Conservation (phyloP, 1,284 basidiomycete genomes). For the Porodaedalea pini region DNA sequence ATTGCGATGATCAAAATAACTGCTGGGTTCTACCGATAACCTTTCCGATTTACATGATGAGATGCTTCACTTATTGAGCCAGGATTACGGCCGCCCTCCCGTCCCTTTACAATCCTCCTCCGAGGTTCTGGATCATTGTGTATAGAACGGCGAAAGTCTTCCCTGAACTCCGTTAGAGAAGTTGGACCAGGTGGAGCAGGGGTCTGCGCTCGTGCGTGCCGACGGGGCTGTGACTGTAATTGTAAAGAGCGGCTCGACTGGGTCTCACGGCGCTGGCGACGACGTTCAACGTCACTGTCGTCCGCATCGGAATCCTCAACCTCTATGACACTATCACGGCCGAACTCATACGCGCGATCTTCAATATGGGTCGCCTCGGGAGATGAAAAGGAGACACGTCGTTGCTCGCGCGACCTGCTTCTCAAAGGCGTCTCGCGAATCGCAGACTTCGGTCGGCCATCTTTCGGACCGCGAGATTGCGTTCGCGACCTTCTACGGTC, state of each 20-base stretch:
- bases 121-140: neutral
- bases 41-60: neutral
- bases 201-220: constrained; percentile 3
- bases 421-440: constrained; percentile 7
- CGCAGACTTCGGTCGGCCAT: constrained; percentile 8
- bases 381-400: constrained; percentile 17
- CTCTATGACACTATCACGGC: neutral
- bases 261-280: neutral
- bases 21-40: neutral
- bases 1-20: neutral
- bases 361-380: constrained; percentile 18
- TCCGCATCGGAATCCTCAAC: neutral
- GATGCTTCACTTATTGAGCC: too few species aligned
- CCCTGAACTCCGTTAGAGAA: neutral
- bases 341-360: constrained; percentile 1
- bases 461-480: neutral
- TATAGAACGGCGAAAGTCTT: neutral
- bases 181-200: constrained; percentile 8
- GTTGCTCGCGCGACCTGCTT: neutral
- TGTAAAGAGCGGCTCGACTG: neutral
- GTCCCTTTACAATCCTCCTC: neutral
- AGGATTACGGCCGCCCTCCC: neutral
- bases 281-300: constrained; percentile 1
- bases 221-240: neutral
- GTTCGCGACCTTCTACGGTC: neutral